Base-by-base conservation (phyloP, 345 rosid species). In the Atalantia buxifolia region DNA sequence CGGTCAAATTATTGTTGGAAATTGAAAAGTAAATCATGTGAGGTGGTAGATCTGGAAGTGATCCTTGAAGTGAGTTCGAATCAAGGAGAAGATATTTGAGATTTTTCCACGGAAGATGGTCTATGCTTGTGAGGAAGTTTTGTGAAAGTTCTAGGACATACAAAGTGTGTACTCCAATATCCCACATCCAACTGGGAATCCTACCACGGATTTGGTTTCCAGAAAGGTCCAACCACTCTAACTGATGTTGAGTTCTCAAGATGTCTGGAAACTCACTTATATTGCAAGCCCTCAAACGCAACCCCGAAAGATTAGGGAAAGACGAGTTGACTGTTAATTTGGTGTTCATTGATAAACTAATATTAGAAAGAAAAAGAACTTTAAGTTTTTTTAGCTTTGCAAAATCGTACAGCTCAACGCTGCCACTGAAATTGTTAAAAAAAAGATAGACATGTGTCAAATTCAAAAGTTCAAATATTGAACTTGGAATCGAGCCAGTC, bases 101-200 rank as follows among this genome's bases (percentile, higher is more conserved):
- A 38, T 38, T 38, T 66, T 57, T 14, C 0, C 38, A 35, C 7
- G 38, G 38, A 35, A 35, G 38, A 6, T 6, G 38, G 6, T 35
- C 38, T 35, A 35, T 6, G 0, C 38, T 35, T 35, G 38, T 35
- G 7, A 35, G 38, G 38, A 35, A 81, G 75, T 31, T 70, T 71
- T 16, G 79, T n/a, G 42, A 38, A 38, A 38, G 42, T 7, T 38
- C 9, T 18, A 53, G 59, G 0, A 0, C 0, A 19, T 0, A 0
- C 21, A 19, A 53, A 53, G 57, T 53, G 4, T 53, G 19, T 19
- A 5, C 18, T 53, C 57, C n/a, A 0, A 16, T 18, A 16, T 53
- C 21, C n/a, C n/a, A 53, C 21, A 53, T 53, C 57, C n/a, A 53
- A 19, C 18, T 14, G 4, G 50, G 50, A 9, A 45, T 45, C 50